These are phyloP conservation scores for Pseudohyphozyma bogoriensis DNA, from an alignment of 768 basidiomycete genomes.

Conservation along the genomic window DNA sequence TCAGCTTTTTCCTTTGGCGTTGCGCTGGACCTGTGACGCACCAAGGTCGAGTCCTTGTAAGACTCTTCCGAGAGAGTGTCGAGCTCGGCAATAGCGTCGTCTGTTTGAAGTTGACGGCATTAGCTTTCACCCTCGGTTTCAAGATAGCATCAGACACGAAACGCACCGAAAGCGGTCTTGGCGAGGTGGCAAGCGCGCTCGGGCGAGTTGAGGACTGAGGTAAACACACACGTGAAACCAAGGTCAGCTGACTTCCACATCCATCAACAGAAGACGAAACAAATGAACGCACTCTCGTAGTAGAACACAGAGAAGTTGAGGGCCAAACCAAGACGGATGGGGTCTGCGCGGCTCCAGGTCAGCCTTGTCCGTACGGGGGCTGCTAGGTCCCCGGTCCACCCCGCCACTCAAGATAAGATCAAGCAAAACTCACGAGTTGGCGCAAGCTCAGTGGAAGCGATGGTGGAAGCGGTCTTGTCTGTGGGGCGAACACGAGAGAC, in stretches of 20 bases:
- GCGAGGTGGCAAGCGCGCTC: conserved; percentile 97
- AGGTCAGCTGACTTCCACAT: too few relatives aligned
- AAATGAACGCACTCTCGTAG: too few relatives aligned
- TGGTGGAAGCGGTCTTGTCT: conserved; percentile 92
- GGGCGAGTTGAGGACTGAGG: conserved; percentile 96
- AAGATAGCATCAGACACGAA: background rate
- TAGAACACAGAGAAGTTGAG: conserved; percentile 99
- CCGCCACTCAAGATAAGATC: conserved; percentile 50
- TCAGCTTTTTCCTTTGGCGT: background rate
- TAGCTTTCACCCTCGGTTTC: background rate
- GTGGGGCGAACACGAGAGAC: background rate
- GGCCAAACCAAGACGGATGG: conserved; percentile 94
- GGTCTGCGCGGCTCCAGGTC: conserved; percentile 90
- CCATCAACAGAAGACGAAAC: too few relatives aligned
- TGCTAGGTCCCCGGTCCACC: background rate
- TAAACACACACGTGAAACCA: too few relatives aligned
- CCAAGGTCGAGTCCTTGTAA: conserved; percentile 98
- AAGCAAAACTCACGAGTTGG: conserved; percentile 59
- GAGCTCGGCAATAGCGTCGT: conserved; percentile 97
- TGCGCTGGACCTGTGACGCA: conserved; percentile 30
- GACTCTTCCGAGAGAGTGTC: conserved; percentile 97
- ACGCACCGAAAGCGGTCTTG: conserved; percentile 60
- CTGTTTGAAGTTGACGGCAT: conserved; percentile 35
- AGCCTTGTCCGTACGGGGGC: background rate
- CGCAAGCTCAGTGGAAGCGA: conserved; percentile 86